These are phyloP conservation scores for Boletales sp. DNA, from an alignment of 768 basidiomycete species.

Conservation along the genomic window DNA sequence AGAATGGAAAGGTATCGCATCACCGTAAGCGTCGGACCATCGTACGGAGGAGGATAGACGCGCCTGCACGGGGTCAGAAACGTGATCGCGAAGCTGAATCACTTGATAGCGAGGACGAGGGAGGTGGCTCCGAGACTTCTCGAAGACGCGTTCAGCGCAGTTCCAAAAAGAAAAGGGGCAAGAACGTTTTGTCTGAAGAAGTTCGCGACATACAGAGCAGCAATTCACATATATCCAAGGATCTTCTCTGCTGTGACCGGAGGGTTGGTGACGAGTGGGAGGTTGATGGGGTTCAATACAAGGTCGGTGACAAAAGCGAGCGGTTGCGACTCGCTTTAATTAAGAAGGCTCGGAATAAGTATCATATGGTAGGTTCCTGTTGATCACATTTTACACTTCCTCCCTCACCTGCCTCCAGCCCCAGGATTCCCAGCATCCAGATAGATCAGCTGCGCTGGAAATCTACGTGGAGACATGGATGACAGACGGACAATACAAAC, in stretches of 20 bases:
- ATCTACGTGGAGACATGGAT: constrained; percentile 80
- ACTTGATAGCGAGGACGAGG: constrained; percentile 32
- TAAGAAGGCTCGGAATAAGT: constrained; percentile 66
- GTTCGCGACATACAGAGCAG: constrained; percentile 48
- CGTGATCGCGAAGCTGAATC: constrained; percentile 58
- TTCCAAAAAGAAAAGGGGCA: constrained; percentile 53
- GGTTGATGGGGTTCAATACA: constrained; percentile 63
- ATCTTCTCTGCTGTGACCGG: constrained; percentile 52
- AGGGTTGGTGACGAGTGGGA: constrained; percentile 78
- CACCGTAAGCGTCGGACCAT: constrained; percentile 57
- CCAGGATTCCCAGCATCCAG: constrained; percentile 73
- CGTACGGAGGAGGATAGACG: constrained; percentile 50
- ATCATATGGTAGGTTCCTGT: constrained; percentile 61
- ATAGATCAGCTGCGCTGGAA: constrained; percentile 62
- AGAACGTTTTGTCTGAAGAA: constrained; percentile 39
- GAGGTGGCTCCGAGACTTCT: constrained; percentile 9
- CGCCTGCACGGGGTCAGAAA: constrained; percentile 53
- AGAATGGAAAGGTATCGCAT: constrained; percentile 41
- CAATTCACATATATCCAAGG: constrained; percentile 44
- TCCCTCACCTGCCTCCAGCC: constrained; percentile 46
- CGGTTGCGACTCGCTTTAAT: constrained; percentile 67
- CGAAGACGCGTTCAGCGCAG: constrained; percentile 4
- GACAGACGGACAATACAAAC: constrained; percentile 66
- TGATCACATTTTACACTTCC: background rate
- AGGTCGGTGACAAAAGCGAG: constrained; percentile 67